Evolutionary conservation across 306 rosid species (phyloP), one percentile per base, ranked within the genome.

Genomic region (Erythrophleum fordii): DNA sequence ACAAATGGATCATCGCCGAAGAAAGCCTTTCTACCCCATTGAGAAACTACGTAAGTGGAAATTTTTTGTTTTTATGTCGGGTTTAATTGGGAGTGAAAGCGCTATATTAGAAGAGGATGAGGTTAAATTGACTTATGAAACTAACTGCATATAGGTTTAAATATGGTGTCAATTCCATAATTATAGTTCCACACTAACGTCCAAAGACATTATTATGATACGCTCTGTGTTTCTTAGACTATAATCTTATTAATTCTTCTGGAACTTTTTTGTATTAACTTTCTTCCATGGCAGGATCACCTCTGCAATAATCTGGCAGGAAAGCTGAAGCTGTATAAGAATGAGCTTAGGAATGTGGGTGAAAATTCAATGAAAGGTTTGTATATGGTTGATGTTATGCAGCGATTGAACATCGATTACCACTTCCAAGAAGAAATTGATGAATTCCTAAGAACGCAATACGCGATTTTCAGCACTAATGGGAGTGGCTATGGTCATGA

Each of bases 401-500:
- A 83, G 14, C 85, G 89, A 31, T 80, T 87, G 0, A 83, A 85
- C 10, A 61, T 89, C n/a, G 92, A 82, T 31, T 56, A 83, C 58
- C 83, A 72, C 65, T 89, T 89, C 77, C 39, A 85, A 61, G 78
- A 83, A 2, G 92, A 89, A 68, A 87, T 87, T 46, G 73, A 83
- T 28, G 37, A 68, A 23, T 72, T 81, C 62, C 28, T 89, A 9
- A 8, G 17, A 37, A 82, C 28, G 16, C 81, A 86, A 1, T 45
- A 71, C 37, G 25, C 17, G 18, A 82, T 60, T 44, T 77, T 14
- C 14, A 34, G 7, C n/a, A 31, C 66, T 5, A 10, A 1, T 28
- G 61, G 1, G 0, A 11, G 11, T 42, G 66, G 13, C 20, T 41
- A 1, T 26, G 69, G 39, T 11, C 53, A 59, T 34, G 71, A 73